phyloP scores from a whole-genome alignment of 1,284 basidiomycete genomes.

The Ustilago crameri region DNA sequence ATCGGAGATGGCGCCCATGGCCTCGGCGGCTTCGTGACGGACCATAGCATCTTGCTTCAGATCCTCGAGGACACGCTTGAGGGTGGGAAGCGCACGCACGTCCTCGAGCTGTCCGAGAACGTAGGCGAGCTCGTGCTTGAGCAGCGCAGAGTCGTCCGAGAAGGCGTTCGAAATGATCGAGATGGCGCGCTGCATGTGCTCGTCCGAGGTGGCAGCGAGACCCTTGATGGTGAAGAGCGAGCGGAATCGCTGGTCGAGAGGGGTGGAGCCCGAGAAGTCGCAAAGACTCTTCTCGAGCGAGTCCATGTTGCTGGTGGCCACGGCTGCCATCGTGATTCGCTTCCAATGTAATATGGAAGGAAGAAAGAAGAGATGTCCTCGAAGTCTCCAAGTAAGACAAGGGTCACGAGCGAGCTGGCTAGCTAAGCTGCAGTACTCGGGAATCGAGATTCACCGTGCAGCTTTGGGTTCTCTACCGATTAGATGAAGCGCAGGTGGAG shows the following conservation, averaged over 20 bases:
- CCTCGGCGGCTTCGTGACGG: conserved; percentile 97
- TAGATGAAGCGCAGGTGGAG: neutral
- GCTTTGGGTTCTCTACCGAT: neutral
- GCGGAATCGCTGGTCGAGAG: conserved; percentile 89
- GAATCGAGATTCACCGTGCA: conserved; percentile 1
- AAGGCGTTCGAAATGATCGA: conserved; percentile 88
- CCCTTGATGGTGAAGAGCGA: conserved; percentile 93
- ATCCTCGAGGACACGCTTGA: conserved; percentile 81
- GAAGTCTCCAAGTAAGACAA: too few relatives aligned
- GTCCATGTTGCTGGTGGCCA: conserved; percentile 42
- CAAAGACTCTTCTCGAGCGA: conserved; percentile 54
- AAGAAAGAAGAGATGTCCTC: neutral
- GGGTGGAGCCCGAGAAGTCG: conserved; percentile 74
- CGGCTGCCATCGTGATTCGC: conserved; percentile 33
- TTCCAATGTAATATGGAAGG: too few relatives aligned
- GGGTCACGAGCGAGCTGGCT: too few relatives aligned
- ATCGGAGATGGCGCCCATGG: conserved; percentile 91
- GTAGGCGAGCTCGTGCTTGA: conserved; percentile 98
- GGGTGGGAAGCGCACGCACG: conserved; percentile 78
- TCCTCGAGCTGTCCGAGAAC: conserved; percentile 92
- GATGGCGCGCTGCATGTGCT: conserved; percentile 73
- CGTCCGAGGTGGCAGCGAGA: conserved; percentile 70
- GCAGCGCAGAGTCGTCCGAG: conserved; percentile 83
- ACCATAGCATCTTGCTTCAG: conserved; percentile 91
- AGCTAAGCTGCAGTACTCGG: conserved; percentile 1